These are phyloP conservation scores for Pyropia haitanensis DNA, from an alignment of 23 red algal genomes.

Conservation along the genomic window DNA sequence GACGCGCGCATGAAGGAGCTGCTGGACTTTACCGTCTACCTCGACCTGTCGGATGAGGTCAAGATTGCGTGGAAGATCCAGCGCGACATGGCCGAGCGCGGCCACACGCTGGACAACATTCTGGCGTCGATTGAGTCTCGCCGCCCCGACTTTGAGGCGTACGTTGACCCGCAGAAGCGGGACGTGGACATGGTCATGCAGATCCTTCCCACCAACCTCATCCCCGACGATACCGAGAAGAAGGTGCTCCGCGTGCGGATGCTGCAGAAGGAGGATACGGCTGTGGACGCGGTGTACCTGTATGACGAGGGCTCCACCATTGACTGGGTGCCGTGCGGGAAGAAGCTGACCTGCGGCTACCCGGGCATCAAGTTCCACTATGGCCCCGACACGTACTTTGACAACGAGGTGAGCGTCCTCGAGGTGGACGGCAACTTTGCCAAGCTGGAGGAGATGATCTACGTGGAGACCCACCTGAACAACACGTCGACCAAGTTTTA, in stretches of 20 bases:
- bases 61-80: slow-evolving; percentile 99
- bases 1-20: slow-evolving; percentile 60
- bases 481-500: slow-evolving; percentile 94
- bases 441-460: slow-evolving; percentile 99
- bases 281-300: slow-evolving; percentile 57
- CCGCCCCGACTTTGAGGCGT: slow-evolving; percentile 88
- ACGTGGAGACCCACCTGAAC: slow-evolving; percentile 92
- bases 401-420: slow-evolving; percentile 69
- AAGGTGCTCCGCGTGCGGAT: slow-evolving; percentile 88
- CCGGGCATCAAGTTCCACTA: slow-evolving; percentile 99
- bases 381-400: slow-evolving; percentile 89
- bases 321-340: slow-evolving; percentile 92
- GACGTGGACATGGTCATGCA: slow-evolving; percentile 83
- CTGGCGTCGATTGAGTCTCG: slow-evolving; percentile 89
- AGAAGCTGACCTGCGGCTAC: slow-evolving; percentile 84
- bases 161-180: slow-evolving; percentile 85
- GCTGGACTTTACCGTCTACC: slow-evolving; percentile 91
- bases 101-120: slow-evolving; percentile 90
- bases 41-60: slow-evolving; percentile 95
- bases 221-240: slow-evolving; percentile 88
- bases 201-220: slow-evolving; percentile 78
- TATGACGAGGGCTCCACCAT: slow-evolving; percentile 99
- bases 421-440: slow-evolving; percentile 94
- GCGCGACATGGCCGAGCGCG: slow-evolving; percentile 96
- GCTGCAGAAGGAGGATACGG: slow-evolving; percentile 63